Evolutionary conservation across 352 stramenopile species (phyloP), one percentile per base, ranked within the genome.

Genomic region (Globisporangium yorkense): DNA sequence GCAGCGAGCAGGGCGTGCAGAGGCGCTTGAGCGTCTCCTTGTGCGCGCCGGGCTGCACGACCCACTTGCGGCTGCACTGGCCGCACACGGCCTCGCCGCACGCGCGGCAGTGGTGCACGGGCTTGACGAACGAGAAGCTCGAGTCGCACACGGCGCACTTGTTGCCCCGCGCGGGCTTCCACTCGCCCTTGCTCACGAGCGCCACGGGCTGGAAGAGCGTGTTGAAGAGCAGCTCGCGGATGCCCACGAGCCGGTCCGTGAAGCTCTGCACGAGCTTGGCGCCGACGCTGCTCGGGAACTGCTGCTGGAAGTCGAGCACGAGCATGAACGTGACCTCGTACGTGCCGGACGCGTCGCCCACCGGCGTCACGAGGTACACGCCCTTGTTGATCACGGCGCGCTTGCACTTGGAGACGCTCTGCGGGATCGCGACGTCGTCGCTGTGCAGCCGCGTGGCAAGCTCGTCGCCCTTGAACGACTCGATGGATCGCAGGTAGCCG

Each of bases 241-340:
- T 89, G 37, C 81, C 81, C 31, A 88, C 69, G n/a, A 94, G 77
- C 29, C 84, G 71, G 37, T 83, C 77, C 0, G 79, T 89, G 58
- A 90, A 94, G 56, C 84, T 89, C 48, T 85, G 67, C 49, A 94
- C 82, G 43, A 94, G 88, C 51, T 87, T 84, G 16, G 74, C 65
- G 50, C 67, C 73, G 6, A 91, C 70, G 27, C 63, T 74, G 41
- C 59, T 76, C 16, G 72, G 65, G 52, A 94, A 92, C 50, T 90
- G 81, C 50, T 90, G 72, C 67, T 91, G 80, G 65, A 94, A 94
- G 62, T 94, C 84, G 52, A 94, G 79, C 15, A 94, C 75, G 66
- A 89, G 80, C 84, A 94, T 92, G 62, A 84, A 72, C 29, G 75
- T 85, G n/a, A 94, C 79, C 62, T 94, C 80, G 62, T 91, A 89